Evolutionary conservation across 2,329 filamentous ascomycete genomes (phyloP), one percentile per base, ranked within the genome.

Genomic region (Stachybotrys chlorohalonatus): DNA sequence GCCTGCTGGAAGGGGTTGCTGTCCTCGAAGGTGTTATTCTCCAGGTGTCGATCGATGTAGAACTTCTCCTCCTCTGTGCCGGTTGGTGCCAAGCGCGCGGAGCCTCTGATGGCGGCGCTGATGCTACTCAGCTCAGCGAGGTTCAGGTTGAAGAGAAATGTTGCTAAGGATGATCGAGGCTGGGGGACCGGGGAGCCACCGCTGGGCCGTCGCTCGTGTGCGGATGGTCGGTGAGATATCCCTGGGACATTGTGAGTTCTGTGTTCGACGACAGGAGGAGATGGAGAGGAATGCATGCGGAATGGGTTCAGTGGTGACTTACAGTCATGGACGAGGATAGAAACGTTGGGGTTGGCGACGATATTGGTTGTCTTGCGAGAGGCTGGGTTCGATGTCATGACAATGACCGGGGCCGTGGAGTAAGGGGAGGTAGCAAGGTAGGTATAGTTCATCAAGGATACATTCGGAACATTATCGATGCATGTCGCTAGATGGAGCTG

Each of bases 401-500:
- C 87, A 67, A 97, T 95, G 59, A 91, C 87, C n/a, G 90, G 86
- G n/a, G 75, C 73, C 52, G 79, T 67, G 46, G 82, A 80, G 70
- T 84, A 87, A 46, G 84, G 85, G 15, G 88, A 89, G 6, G 80
- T 84, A 46, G 91, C 87, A 24, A 99, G 87, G 74, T 96, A 97
- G 66, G 94, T 97, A 77, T 97, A 97, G 77, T 95, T 96, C 94
- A 99, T 99, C 60, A 99, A 84, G 45, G 91, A 95, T 61, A 97
- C 90, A 70, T 97, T 90, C 9, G 94, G 94, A 59, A 85, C 78
- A 65, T 94, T 87, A 62, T 87, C 80, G 63, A 84, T 84, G 70
- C 89, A 95, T 55, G 94, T 99, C 63, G 94, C 92, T 53, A 99
- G 87, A 72, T 99, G 94, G 62, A 99, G 90, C 91, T 96, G 65